Percentiles rank a stretch among this genome's conserved stretches.
These are phyloP conservation scores for Moricandia moricandioides DNA, from an alignment of 345 rosid genomes.

Conservation along the genomic window DNA sequence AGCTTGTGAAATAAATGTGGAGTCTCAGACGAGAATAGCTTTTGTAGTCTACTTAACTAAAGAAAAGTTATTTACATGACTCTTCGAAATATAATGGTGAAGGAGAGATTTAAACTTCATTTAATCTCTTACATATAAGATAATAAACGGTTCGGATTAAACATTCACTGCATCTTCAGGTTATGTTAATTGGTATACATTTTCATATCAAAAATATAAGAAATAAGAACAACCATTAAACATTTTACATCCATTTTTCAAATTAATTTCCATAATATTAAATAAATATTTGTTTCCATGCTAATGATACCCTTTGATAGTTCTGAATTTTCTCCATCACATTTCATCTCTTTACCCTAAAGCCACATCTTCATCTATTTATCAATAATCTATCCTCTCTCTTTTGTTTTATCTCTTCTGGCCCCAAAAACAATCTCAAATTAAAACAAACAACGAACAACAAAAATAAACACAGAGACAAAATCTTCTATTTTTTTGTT, in stretches of 20 bases:
- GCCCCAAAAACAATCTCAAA: conserved; percentile 4
- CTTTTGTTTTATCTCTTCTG: not conserved
- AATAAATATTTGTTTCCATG: conserved; percentile 24
- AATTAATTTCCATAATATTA: conserved; percentile 9
- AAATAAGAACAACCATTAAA: not conserved
- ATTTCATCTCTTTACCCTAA: conserved; percentile 19
- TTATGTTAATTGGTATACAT: not conserved
- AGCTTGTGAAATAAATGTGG: not conserved
- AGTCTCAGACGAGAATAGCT: not conserved
- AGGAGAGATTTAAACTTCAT: not conserved
- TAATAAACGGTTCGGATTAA: not conserved
- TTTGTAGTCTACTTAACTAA: not conserved
- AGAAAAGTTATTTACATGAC: not conserved
- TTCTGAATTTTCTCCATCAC: conserved; percentile 16
- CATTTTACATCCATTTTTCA: not conserved
- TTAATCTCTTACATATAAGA: not conserved
- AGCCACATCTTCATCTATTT: not conserved
- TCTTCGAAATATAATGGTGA: not conserved
- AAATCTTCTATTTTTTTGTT: conserved; percentile 8
- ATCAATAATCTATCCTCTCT: not conserved
- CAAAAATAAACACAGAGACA: conserved; percentile 14
- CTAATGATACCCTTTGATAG: not conserved
- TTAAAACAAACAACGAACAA: not conserved
- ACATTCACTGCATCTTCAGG: not conserved
- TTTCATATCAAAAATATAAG: not conserved